A percentile compares a stretch with the other conserved stretches of the same genome.
These are phyloP conservation scores for Alternaria solani DNA, from an alignment of 2,329 filamentous ascomycete species.

Conservation along the genomic window DNA sequence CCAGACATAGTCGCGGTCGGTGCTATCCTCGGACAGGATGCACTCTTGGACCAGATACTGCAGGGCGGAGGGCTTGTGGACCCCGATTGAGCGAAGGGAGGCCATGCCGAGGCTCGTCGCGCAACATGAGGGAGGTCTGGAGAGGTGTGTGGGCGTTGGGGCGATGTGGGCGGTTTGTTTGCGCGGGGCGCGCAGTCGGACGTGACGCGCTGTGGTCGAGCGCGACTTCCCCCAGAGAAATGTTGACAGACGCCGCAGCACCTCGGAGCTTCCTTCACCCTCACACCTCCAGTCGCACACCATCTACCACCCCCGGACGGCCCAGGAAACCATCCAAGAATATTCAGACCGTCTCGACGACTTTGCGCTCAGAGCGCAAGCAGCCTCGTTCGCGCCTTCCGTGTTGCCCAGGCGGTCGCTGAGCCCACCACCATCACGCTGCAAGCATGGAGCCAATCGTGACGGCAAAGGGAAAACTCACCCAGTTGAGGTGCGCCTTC, in stretches of 20 bases:
- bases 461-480: conserved; percentile 41
- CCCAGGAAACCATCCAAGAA: background rate
- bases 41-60: conserved; percentile 83
- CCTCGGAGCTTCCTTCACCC: conserved; percentile 21
- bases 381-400: background rate
- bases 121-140: conserved; percentile 42
- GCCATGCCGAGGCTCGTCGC: conserved; percentile 69
- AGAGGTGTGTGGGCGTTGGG: background rate
- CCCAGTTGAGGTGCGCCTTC: conserved; percentile 41
- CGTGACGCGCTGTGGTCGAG: conserved; percentile 38
- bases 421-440: conserved; percentile 1
- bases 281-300: conserved; percentile 3
- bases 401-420: background rate
- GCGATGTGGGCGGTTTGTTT: conserved; percentile 20
- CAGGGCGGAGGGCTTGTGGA: conserved; percentile 86
- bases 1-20: conserved; percentile 77
- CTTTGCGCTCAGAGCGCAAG: background rate
- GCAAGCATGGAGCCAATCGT: conserved; percentile 77
- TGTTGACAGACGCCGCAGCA: conserved; percentile 19
- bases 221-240: conserved; percentile 31
- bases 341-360: background rate
- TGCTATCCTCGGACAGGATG: conserved; percentile 73
- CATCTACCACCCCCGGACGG: background rate
- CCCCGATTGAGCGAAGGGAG: conserved; percentile 85
- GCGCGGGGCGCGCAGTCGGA: conserved; percentile 23